These are phyloP conservation scores for Epithemia pelagica DNA, from an alignment of 108 stramenopile genomes.

Conservation along the genomic window DNA sequence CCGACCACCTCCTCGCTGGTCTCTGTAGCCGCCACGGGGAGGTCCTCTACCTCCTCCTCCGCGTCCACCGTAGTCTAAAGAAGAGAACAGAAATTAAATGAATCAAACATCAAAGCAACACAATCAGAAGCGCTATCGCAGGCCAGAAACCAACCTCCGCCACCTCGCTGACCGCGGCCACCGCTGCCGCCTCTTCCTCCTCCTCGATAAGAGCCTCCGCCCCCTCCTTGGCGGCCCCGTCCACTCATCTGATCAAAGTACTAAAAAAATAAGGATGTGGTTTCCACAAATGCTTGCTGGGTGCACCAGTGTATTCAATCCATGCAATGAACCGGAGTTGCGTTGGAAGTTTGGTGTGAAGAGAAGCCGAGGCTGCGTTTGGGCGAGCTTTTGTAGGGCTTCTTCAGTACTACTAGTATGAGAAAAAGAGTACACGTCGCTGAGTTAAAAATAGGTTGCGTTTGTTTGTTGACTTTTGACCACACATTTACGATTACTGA, in stretches of 20 bases:
- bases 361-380: too few species aligned
- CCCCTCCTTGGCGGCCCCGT: not conserved
- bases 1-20: conserved; percentile 14
- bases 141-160: not conserved
- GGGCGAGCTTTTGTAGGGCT: too few species aligned
- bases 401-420: too few species aligned
- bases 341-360: too few species aligned
- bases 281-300: too few species aligned
- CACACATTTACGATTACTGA: too few species aligned
- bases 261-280: too few species aligned
- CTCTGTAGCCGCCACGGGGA: conserved; percentile 9
- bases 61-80: conserved; percentile 3
- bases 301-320: too few species aligned
- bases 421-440: too few species aligned
- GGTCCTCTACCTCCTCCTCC: conserved; percentile 14
- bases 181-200: not conserved
- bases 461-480: too few species aligned
- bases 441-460: too few species aligned
- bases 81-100: conserved; percentile 3
- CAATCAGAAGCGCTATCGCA: not conserved
- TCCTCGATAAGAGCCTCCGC: not conserved
- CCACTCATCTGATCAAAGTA: not conserved
- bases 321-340: too few species aligned
- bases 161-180: conserved; percentile 8
- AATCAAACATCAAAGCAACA: not conserved